Conservation (phyloP, 176 grass and related monocot genomes). For the Puccinellia tenuiflora region DNA sequence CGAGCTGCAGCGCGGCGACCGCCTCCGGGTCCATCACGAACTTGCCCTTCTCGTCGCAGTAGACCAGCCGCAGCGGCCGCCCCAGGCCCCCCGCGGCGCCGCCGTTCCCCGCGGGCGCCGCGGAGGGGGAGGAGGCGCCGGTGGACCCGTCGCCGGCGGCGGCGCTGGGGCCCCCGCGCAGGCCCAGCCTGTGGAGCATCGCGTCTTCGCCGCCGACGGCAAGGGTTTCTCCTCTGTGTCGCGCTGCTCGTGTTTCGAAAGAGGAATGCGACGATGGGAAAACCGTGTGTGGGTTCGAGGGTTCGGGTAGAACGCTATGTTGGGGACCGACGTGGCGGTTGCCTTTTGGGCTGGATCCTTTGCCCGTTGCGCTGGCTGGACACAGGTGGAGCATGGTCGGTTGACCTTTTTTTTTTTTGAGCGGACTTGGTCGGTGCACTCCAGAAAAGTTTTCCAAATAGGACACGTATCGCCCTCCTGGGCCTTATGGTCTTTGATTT, state of each 20-base stretch:
- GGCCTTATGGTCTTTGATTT: not conserved
- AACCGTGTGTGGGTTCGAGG: not conserved
- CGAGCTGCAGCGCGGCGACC: slow-evolving; percentile 74
- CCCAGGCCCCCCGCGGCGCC: slow-evolving; percentile 15
- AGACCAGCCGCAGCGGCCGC: slow-evolving; percentile 74
- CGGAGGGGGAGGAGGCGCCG: not conserved
- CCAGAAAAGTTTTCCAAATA: not conserved
- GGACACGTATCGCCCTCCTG: not conserved
- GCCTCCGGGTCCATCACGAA: slow-evolving; percentile 95
- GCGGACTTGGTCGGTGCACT: slow-evolving; percentile 7
- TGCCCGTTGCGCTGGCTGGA: not conserved
- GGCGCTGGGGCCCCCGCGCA: slow-evolving; percentile 36
- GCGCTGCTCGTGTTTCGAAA: slow-evolving; percentile 30
- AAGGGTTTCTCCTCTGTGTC: not conserved
- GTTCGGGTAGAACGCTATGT: not conserved
- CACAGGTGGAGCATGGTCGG: slow-evolving; percentile 4
- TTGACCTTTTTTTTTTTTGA: too few species aligned
- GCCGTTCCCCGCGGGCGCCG: slow-evolving; percentile 19
- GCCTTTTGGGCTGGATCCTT: not conserved
- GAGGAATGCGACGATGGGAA: slow-evolving; percentile 19
- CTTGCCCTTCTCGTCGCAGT: slow-evolving; percentile 81
- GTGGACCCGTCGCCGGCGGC: not conserved
- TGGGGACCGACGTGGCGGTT: not conserved
- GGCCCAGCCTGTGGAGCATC: slow-evolving; percentile 74
- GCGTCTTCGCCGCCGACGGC: slow-evolving; percentile 4